Percentiles rank a stretch among this genome's conserved stretches.
Evolutionary conservation across 495 filamentous ascomycete species (phyloP).

Genomic region (Wilcoxina mikolae): DNA sequence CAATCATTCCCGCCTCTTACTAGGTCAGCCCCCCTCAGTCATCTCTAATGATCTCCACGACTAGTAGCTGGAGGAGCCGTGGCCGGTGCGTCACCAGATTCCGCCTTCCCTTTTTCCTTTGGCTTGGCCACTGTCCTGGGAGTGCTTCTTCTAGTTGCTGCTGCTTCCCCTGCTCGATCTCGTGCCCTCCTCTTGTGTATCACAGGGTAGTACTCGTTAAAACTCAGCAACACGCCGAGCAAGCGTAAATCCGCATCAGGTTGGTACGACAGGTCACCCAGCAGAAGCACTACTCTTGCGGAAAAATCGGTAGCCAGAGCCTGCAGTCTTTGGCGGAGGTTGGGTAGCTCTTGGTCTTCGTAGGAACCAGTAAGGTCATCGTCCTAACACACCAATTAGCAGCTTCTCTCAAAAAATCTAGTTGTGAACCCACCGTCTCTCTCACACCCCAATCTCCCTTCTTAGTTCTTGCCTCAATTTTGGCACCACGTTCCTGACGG

Average conservation of each 20-base stretch:
- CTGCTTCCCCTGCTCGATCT: background rate
- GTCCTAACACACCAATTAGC: conserved; percentile 29
- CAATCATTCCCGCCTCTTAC: no score
- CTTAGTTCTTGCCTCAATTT: conserved; percentile 49
- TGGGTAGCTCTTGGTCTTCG: conserved; percentile 45
- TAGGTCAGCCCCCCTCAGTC: no score
- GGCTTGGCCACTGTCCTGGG: background rate
- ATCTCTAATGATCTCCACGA: no score
- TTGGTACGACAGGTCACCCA: conserved; percentile 84
- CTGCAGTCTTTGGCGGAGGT: conserved; percentile 53
- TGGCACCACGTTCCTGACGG: conserved; percentile 67
- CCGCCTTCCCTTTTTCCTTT: conserved; percentile 3
- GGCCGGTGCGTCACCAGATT: no score
- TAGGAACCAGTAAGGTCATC: conserved; percentile 30
- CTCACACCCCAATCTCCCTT: conserved; percentile 50
- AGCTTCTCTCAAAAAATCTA: conserved; percentile 7
- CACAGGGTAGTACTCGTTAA: conserved; percentile 57
- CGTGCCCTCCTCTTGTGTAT: conserved; percentile 17
- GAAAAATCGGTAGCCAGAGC: conserved; percentile 61
- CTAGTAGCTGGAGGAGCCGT: no score
- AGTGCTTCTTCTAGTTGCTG: background rate
- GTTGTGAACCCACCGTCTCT: conserved; percentile 33
- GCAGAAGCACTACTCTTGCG: conserved; percentile 56
- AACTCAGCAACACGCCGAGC: conserved; percentile 93
- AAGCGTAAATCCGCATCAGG: conserved; percentile 92